Evolutionary conservation across 257 asterid species (phyloP).

Genomic region (Solanum pimpinellifolium): DNA sequence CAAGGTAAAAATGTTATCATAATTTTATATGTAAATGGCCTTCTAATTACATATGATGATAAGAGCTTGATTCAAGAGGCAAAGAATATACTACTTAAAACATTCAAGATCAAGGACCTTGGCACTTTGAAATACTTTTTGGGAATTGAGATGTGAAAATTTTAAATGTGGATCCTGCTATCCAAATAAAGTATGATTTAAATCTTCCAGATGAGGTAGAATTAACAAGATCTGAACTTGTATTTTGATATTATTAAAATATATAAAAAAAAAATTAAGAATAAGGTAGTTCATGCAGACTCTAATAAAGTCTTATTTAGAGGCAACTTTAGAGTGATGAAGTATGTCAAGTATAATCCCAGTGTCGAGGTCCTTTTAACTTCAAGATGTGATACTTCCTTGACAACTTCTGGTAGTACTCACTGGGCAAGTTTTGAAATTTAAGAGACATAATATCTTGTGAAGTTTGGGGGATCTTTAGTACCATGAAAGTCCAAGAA

Average conservation of each 20-base stretch:
- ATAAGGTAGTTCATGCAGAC: neutral
- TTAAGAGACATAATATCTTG: neutral
- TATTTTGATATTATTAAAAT: neutral
- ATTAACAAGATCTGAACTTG: neutral
- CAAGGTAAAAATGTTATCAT: neutral
- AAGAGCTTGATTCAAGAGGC: neutral
- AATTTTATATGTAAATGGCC: neutral
- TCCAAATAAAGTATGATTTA: neutral
- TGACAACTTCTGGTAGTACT: neutral
- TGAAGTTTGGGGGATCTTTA: neutral
- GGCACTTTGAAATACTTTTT: too few species aligned
- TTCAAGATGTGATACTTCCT: neutral
- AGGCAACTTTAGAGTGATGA: neutral
- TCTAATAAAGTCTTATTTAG: neutral
- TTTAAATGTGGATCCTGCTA: neutral
- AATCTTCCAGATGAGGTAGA: neutral
- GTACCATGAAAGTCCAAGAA: too few species aligned
- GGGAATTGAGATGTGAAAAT: too few species aligned
- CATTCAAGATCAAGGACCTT: neutral
- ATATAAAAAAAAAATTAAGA: neutral
- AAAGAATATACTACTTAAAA: too few species aligned
- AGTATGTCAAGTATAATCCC: neutral
- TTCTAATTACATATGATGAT: neutral
- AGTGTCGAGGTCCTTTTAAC: neutral
- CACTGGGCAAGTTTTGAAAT: neutral